Conservation (phyloP, 495 filamentous ascomycete species). For the Amorphotheca resinae region DNA sequence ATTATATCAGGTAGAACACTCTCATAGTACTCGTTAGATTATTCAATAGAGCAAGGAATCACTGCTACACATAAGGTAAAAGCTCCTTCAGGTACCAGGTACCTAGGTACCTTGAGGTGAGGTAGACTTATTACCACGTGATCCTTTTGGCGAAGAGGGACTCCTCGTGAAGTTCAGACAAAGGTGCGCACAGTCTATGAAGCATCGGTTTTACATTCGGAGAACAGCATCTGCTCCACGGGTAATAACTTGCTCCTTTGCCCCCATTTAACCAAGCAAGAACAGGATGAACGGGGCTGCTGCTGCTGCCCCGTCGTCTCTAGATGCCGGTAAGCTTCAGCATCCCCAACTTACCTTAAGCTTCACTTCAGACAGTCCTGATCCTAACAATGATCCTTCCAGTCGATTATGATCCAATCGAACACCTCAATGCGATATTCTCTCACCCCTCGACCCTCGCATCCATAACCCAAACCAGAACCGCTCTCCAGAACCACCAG, state of each 20-base stretch:
- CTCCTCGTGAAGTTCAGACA: too few relatives aligned
- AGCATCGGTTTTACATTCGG: too few relatives aligned
- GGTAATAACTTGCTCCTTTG: background rate
- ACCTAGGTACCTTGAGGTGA: too few relatives aligned
- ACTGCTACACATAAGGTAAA: too few relatives aligned
- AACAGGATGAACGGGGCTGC: slow-evolving; percentile 33
- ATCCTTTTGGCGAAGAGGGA: too few relatives aligned
- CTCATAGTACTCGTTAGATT: too few relatives aligned
- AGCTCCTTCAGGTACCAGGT: too few relatives aligned
- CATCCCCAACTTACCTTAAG: slow-evolving; percentile 8
- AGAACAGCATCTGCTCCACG: too few relatives aligned
- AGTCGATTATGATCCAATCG: slow-evolving; percentile 92
- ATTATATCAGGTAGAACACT: too few relatives aligned
- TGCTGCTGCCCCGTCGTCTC: slow-evolving; percentile 26
- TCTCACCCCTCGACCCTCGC: slow-evolving; percentile 80
- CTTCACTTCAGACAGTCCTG: background rate
- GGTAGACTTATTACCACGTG: too few relatives aligned
- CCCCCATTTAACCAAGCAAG: background rate
- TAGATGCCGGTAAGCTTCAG: slow-evolving; percentile 36
- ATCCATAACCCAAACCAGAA: slow-evolving; percentile 58
- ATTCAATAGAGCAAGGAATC: too few relatives aligned
- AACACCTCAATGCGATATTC: slow-evolving; percentile 90
- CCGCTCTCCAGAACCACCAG: slow-evolving; percentile 62
- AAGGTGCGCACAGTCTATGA: too few relatives aligned
- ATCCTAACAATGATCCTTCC: slow-evolving; percentile 21